Base-by-base conservation (phyloP, 2,329 filamentous ascomycete species). In the Pezicula rhizophila region DNA sequence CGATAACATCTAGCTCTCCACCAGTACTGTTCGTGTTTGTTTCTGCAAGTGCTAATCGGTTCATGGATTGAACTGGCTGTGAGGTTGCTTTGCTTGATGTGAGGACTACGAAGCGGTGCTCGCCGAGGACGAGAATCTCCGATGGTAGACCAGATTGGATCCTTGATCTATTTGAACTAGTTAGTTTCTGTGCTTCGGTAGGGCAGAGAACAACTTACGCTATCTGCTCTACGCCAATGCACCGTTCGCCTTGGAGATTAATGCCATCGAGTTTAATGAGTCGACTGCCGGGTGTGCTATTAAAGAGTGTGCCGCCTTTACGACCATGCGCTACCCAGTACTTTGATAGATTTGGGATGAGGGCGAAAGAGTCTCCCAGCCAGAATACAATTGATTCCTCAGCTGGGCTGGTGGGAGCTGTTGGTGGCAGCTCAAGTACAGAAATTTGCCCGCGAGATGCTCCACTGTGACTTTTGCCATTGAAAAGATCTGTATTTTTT, bases 1-100 rank as follows among this genome's bases (percentile, higher is more conserved):
- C 79, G 73, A 82, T 78, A 40, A 85, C 80, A 60, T 83, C 80
- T 56, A 85, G 69, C 17, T 64, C 57, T 8, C 56, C 55, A 37
- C 50, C 5, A 10, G 28, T 43, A n/a, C 34, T 49, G 48, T 56
- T 55, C 2, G 49, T 34, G 47, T 50, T 48, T 31, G 52, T 59
- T 42, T 59, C 58, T 34, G 47, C 52, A 7, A 63, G 33, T 5
- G 57, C 56, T 12, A 57, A 40, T n/a, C 54, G 18, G 23, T 38
- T 28, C 35, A 42, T 4, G 28, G 33, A 34, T 53, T 53, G 20
- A 25, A 28, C 20, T 42, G 44, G 46, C 39, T 41, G 33, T 12
- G 45, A 47, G 8, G 37, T 34, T 17, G 43, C 40, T 10, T 57
- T 59, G 2, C 53, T 52, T 8, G 52, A 52, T 17, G 50, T 48